phyloP scores from a whole-genome alignment of 495 filamentous ascomycete species.

The Neurospora discreta region DNA sequence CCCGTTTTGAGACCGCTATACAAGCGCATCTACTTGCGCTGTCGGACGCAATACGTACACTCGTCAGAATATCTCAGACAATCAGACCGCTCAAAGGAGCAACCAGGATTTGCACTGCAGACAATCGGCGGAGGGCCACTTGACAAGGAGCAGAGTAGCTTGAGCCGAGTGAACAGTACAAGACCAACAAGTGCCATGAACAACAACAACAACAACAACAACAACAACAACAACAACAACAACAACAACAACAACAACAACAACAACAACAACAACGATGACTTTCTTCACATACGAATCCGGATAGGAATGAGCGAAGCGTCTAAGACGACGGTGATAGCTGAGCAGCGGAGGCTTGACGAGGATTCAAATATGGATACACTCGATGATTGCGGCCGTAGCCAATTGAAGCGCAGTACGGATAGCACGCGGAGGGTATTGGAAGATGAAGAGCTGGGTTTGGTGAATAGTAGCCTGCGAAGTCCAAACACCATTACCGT shows the following conservation, averaged over 20 bases:
- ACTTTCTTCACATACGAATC: background rate
- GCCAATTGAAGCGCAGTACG: background rate
- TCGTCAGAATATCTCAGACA: constrained; percentile 4
- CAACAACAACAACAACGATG: background rate
- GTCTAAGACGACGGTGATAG: background rate
- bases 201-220: background rate
- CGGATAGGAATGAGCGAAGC: background rate
- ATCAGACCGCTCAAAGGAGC: background rate
- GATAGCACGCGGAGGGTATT: background rate
- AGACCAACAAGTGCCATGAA: background rate
- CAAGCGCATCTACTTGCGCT: background rate
- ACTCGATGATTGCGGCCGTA: background rate
- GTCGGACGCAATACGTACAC: background rate
- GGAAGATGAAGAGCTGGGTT: background rate
- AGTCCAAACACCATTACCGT: background rate
- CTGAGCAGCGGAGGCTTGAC: background rate
- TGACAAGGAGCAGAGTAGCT: background rate
- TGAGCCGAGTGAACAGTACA: background rate
- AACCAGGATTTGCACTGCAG: background rate
- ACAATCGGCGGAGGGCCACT: background rate
- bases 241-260: too few species aligned
- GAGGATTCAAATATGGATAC: background rate
- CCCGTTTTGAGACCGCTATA: constrained; percentile 12
- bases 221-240: too few species aligned
- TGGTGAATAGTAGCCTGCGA: background rate